phyloP scores from a whole-genome alignment of 1,284 basidiomycete species.

The Ustilago crameri region DNA sequence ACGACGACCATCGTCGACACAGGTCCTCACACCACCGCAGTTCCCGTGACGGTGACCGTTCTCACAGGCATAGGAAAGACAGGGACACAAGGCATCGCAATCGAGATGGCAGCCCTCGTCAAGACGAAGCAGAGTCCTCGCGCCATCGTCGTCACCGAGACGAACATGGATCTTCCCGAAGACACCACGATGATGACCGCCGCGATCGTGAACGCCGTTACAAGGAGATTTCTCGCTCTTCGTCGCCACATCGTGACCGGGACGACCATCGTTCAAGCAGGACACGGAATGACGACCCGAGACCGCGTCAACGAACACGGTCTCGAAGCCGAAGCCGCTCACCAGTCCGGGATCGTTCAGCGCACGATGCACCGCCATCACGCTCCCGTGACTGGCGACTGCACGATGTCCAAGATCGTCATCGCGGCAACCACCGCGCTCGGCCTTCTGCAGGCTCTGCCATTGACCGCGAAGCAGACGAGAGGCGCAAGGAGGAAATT shows the following conservation, averaged over 20 bases:
- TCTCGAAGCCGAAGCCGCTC: slow-evolving; percentile 27
- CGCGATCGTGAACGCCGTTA: slow-evolving; percentile 37
- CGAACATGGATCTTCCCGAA: slow-evolving; percentile 19
- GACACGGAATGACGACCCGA: slow-evolving; percentile 37
- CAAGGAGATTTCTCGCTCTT: slow-evolving; percentile 3
- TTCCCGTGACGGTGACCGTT: slow-evolving; percentile 9
- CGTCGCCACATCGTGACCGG: not conserved
- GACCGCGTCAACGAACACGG: slow-evolving; percentile 2
- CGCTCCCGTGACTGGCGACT: slow-evolving; percentile 10
- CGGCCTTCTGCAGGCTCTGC: slow-evolving; percentile 25
- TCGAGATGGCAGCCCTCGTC: slow-evolving; percentile 17
- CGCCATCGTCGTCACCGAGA: slow-evolving; percentile 30
- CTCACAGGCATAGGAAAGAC: slow-evolving; percentile 65
- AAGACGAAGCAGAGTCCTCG: slow-evolving; percentile 29
- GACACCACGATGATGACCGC: slow-evolving; percentile 31
- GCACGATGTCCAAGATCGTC: slow-evolving; percentile 1
- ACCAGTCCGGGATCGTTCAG: slow-evolving; percentile 7
- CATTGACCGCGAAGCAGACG: slow-evolving; percentile 47
- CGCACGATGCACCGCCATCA: not conserved
- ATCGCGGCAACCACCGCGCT: not conserved
- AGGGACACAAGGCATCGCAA: slow-evolving; percentile 22
- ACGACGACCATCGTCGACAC: slow-evolving; percentile 12
- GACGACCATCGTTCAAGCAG: slow-evolving; percentile 2
- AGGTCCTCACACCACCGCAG: slow-evolving; percentile 5
- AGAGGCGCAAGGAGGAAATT: slow-evolving; percentile 71